Base-by-base conservation (phyloP, 2,329 filamentous ascomycete genomes). In the Penicillium janthinellum region DNA sequence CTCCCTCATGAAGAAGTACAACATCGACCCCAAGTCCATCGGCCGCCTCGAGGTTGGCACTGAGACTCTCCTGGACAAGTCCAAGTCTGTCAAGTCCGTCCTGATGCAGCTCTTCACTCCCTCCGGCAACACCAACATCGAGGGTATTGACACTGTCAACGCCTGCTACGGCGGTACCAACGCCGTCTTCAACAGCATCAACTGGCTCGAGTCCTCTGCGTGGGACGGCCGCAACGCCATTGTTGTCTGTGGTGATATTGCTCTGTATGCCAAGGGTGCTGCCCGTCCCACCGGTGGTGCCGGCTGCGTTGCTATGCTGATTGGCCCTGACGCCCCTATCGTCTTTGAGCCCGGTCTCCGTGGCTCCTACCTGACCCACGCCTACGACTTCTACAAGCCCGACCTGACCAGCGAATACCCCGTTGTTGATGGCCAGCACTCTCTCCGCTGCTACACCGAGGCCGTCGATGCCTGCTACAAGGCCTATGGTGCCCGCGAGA, bases 371-470 rank as follows among this genome's bases (percentile, higher is more conserved):
- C 89, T 93, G 87, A 84, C 88, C 77, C 90, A 94, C 80, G 88
- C 88, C 70, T 95, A 94, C 78, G 90, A 94, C 78, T 94, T 94
- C 78, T 94, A 92, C 87, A 94, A 94, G 87, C 90, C 90, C 71
- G 90, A 94, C 78, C 82, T 94, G 67, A 90, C 90, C 72, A 91
- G 88, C 84, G 90, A 94, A 80, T 94, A 94, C 81, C 90, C 90
- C 65, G 88, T 91, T 73, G 90, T 94, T 59, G 90, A 94, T 71
- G 90, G 90, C 62, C 90, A 93, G 77, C 92, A 88, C 84, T 94
- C 90, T 51, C 77, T 92, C 75, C 89, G 82, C 78, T 94, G 90
- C 84, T 94, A 94, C 80, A 90, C 84, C 65, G 85, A 90, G 81
- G 90, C 90, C 53, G 87, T 94, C 28, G 90, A 94, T 74, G 85